These are phyloP conservation scores for Cytospora piceae DNA, from an alignment of 2,329 filamentous ascomycete genomes.

Conservation along the genomic window DNA sequence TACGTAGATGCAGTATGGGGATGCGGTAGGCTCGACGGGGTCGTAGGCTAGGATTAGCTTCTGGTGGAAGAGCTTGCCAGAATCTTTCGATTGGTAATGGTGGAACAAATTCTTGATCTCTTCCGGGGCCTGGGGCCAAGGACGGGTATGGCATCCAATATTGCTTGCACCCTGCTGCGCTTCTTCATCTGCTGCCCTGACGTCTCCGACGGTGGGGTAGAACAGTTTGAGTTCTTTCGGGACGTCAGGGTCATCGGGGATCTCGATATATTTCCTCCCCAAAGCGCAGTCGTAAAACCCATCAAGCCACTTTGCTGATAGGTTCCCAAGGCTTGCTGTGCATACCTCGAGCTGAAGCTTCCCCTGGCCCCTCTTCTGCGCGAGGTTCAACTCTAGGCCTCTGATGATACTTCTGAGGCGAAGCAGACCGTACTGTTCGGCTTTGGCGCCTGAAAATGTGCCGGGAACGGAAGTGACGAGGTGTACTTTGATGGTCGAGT, in stretches of 20 bases:
- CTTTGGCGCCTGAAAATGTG: conserved; percentile 29
- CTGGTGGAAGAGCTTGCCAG: conserved; percentile 35
- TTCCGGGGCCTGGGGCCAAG: conserved; percentile 31
- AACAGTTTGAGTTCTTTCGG: conserved; percentile 32
- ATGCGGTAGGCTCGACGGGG: conserved; percentile 4
- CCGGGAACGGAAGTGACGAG: conserved; percentile 35
- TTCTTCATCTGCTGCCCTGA: conserved; percentile 27
- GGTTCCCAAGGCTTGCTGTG: conserved; percentile 33
- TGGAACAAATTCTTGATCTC: conserved; percentile 34
- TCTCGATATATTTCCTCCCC: conserved; percentile 27
- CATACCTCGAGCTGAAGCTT: conserved; percentile 34
- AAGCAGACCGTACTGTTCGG: conserved; percentile 34
- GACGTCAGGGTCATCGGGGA: conserved; percentile 24
- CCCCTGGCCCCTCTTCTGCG: conserved; percentile 21
- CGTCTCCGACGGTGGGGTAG: conserved; percentile 34
- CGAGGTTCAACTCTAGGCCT: conserved; percentile 28
- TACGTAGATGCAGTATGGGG: conserved; percentile 35
- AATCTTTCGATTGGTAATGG: conserved; percentile 35
- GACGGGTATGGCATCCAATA: conserved; percentile 35
- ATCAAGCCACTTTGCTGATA: conserved; percentile 34
- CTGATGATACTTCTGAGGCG: conserved; percentile 32
- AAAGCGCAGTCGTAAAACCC: conserved; percentile 34
- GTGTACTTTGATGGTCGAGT: conserved; percentile 33
- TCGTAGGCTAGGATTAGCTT: conserved; percentile 35
- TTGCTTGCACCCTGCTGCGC: conserved; percentile 33